These are phyloP conservation scores for Aureobasidium mangrovei DNA, from an alignment of 2,329 filamentous ascomycete genomes.

Conservation along the genomic window DNA sequence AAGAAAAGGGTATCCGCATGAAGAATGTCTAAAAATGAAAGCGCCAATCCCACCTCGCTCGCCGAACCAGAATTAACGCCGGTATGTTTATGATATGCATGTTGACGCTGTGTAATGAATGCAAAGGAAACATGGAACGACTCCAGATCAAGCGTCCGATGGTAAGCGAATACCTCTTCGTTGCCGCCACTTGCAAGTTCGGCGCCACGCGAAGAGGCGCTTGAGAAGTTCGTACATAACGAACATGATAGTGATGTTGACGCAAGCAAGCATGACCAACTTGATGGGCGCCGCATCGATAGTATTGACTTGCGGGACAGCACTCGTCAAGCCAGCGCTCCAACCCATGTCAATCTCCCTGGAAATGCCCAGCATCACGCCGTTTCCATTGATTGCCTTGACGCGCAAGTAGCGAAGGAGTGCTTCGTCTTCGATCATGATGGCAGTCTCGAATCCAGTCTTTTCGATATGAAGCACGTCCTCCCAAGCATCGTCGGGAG, in stretches of 20 bases:
- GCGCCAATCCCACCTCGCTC: background rate
- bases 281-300: slow-evolving; percentile 15
- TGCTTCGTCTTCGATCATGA: slow-evolving; percentile 10
- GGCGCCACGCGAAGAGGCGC: slow-evolving; percentile 20
- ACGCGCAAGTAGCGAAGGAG: slow-evolving; percentile 12
- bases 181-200: slow-evolving; percentile 1
- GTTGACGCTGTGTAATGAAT: too few relatives aligned
- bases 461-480: slow-evolving; percentile 16
- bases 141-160: background rate
- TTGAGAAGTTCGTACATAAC: slow-evolving; percentile 22
- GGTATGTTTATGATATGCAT: background rate
- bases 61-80: background rate
- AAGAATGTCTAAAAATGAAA: background rate
- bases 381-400: slow-evolving; percentile 11
- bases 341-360: slow-evolving; percentile 15
- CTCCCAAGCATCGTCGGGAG: slow-evolving; percentile 16
- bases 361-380: slow-evolving; percentile 6
- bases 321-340: slow-evolving; percentile 1
- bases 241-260: slow-evolving; percentile 17
- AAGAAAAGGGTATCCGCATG: slow-evolving; percentile 3
- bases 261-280: slow-evolving; percentile 18
- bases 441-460: slow-evolving; percentile 20
- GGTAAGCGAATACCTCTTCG: slow-evolving; percentile 5
- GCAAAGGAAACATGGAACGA: slow-evolving; percentile 11
- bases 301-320: background rate